Conservation (phyloP, 176 grass and related monocot genomes). For the Melocanna baccifera region DNA sequence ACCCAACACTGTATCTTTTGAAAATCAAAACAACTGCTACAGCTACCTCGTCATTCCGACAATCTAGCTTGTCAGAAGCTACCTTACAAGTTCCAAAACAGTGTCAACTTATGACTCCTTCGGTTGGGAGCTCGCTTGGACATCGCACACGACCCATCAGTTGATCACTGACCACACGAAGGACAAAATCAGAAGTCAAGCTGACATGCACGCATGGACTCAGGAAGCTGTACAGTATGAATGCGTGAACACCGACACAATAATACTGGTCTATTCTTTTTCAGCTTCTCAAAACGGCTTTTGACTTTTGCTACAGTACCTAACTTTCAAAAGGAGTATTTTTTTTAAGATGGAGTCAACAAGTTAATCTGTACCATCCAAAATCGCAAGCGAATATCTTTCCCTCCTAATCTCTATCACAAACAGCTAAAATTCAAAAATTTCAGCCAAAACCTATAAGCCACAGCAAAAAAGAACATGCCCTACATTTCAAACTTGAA, state of each 20-base stretch:
- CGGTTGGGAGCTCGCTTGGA: background rate
- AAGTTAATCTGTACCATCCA: no score
- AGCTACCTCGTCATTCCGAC: background rate
- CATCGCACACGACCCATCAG: background rate
- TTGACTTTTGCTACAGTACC: no score
- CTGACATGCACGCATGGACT: background rate
- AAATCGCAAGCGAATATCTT: no score
- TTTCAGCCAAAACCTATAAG: no score
- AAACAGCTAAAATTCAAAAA: no score
- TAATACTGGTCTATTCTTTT: no score
- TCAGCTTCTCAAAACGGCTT: no score
- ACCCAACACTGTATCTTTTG: background rate
- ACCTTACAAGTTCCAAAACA: slow-evolving; percentile 30
- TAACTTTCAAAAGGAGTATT: no score
- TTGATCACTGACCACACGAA: background rate
- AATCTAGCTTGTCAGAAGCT: slow-evolving; percentile 16
- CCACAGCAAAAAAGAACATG: no score
- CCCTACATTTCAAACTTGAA: background rate
- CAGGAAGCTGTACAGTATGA: background rate
- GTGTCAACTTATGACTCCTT: background rate
- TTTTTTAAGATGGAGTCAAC: no score
- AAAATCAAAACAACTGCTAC: background rate
- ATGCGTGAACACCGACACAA: background rate
- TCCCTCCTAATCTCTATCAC: no score
- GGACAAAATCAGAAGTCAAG: background rate